Conservation (phyloP, 2,329 filamentous ascomycete genomes). For the Cladosporium sp. region DNA sequence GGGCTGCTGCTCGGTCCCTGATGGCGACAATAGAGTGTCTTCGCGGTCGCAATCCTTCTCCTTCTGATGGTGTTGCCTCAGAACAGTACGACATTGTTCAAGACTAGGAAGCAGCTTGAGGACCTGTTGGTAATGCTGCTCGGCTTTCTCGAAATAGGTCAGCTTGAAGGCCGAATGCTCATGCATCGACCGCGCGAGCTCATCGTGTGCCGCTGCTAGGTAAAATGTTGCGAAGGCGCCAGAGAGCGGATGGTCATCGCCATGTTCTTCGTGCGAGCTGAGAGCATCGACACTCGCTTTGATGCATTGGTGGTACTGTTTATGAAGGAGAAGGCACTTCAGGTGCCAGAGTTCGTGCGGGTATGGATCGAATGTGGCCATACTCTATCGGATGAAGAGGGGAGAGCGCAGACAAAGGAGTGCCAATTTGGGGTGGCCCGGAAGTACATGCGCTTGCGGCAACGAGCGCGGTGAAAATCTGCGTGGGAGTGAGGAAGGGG, state of each 20-base stretch:
- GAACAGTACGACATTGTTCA: background rate
- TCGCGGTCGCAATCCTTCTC: background rate
- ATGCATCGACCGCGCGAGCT: slow-evolving; percentile 48
- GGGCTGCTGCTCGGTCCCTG: background rate
- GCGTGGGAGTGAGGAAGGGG: background rate
- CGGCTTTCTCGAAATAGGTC: slow-evolving; percentile 42
- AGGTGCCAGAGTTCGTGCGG: slow-evolving; percentile 32
- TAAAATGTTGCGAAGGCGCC: slow-evolving; percentile 48
- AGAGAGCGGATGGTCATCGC: slow-evolving; percentile 23
- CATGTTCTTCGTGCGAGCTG: slow-evolving; percentile 13
- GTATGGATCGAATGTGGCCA: slow-evolving; percentile 21
- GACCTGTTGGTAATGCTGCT: slow-evolving; percentile 38
- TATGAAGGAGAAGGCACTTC: slow-evolving; percentile 33
- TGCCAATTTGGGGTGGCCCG: background rate
- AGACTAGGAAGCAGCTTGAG: background rate
- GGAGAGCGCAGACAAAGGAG: background rate
- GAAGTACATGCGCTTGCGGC: background rate
- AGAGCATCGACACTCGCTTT: slow-evolving; percentile 33
- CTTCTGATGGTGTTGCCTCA: background rate
- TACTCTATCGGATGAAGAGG: background rate
- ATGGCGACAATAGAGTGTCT: background rate
- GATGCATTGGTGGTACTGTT: slow-evolving; percentile 35
- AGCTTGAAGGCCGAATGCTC: slow-evolving; percentile 49
- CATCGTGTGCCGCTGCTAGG: slow-evolving; percentile 48
- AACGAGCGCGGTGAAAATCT: background rate